phyloP scores from a whole-genome alignment of 768 basidiomycete genomes.

The Leucogyrophana mollusca region DNA sequence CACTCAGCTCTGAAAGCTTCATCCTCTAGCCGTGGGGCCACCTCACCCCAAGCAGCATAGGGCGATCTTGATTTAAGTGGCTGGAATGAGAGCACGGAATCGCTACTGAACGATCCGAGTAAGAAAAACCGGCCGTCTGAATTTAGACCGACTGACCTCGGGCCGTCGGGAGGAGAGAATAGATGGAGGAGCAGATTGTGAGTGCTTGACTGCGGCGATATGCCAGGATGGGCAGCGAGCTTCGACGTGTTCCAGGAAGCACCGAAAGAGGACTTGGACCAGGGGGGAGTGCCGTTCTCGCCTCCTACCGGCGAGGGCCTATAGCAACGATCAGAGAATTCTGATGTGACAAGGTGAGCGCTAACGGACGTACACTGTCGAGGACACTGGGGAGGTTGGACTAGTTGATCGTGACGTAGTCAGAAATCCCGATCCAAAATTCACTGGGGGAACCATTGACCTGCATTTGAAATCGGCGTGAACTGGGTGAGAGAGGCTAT shows the following conservation, averaged over 20 bases:
- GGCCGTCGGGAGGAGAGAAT: conserved; percentile 71
- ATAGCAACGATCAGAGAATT: conserved; percentile 18
- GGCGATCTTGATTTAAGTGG: conserved; percentile 39
- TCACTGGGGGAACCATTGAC: not conserved
- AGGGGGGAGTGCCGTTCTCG: conserved; percentile 23
- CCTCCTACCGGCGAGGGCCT: conserved; percentile 26
- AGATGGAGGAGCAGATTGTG: conserved; percentile 69
- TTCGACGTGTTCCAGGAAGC: conserved; percentile 29
- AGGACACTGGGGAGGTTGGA: conserved; percentile 27
- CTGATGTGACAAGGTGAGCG: conserved; percentile 6
- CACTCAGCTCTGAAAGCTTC: conserved; percentile 82
- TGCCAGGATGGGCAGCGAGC: conserved; percentile 39
- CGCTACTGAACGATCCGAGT: conserved; percentile 30
- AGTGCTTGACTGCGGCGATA: conserved; percentile 59
- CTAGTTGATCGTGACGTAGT: conserved; percentile 6
- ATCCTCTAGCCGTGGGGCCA: conserved; percentile 68
- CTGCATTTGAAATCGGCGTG: not conserved
- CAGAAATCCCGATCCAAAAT: no score
- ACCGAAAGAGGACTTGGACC: conserved; percentile 22
- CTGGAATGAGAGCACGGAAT: conserved; percentile 31
- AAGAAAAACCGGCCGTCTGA: conserved; percentile 10
- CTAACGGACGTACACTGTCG: conserved; percentile 37
- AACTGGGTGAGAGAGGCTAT: no score
- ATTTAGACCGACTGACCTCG: conserved; percentile 26
- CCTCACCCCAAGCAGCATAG: conserved; percentile 73